These are phyloP conservation scores for Biscogniauxia mediterranea DNA, from an alignment of 2,329 filamentous ascomycete genomes.

Conservation along the genomic window DNA sequence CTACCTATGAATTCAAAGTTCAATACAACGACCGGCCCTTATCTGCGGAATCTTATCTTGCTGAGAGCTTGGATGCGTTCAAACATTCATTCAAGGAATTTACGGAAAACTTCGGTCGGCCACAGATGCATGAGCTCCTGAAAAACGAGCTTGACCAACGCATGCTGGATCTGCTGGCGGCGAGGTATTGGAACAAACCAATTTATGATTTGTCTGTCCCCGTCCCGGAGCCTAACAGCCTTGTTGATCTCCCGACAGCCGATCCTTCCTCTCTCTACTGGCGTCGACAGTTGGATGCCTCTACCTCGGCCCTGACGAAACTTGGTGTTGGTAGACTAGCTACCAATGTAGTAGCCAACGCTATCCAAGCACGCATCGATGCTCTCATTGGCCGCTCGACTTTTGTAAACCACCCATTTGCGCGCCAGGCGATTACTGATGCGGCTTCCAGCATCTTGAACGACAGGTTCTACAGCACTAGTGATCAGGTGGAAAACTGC, in stretches of 20 bases:
- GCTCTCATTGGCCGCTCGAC: constrained; percentile 75
- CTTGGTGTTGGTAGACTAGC: constrained; percentile 89
- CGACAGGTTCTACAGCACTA: constrained; percentile 94
- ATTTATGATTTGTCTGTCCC: constrained; percentile 74
- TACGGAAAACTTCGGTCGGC: constrained; percentile 81
- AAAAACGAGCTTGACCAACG: constrained; percentile 94
- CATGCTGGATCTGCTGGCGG: constrained; percentile 87
- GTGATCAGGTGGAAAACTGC: constrained; percentile 96
- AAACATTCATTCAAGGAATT: constrained; percentile 98
- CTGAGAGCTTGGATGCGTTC: constrained; percentile 91
- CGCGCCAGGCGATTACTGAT: constrained; percentile 87
- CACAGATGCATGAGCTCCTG: constrained; percentile 83
- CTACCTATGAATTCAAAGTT: constrained; percentile 98
- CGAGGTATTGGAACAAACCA: constrained; percentile 96
- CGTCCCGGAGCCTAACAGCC: constrained; percentile 65
- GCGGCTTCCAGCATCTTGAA: constrained; percentile 87
- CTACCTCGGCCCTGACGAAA: constrained; percentile 85
- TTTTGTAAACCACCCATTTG: constrained; percentile 88
- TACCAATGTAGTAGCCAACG: constrained; percentile 83
- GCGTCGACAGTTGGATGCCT: constrained; percentile 92
- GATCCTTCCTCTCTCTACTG: constrained; percentile 85
- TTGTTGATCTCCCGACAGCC: constrained; percentile 79
- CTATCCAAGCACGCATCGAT: constrained; percentile 84
- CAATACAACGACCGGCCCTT: constrained; percentile 97
- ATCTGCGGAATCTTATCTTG: constrained; percentile 93